phyloP scores from a whole-genome alignment of 257 asterid genomes.

The Solanum etuberosum region DNA sequence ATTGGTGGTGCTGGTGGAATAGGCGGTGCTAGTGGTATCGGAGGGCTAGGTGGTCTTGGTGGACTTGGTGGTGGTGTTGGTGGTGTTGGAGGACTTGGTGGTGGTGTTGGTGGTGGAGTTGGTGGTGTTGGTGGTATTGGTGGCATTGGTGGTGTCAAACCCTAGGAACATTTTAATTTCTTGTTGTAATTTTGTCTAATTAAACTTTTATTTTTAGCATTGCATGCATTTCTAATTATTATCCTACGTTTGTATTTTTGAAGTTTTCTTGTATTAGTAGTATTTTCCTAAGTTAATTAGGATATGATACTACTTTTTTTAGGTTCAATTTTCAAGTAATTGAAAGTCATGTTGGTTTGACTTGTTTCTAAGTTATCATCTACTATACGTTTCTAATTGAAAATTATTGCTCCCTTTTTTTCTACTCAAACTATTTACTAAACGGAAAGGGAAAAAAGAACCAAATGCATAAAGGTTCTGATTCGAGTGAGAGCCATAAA shows the following conservation, averaged over 20 bases:
- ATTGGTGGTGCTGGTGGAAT: constrained; percentile 22
- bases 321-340: not conserved
- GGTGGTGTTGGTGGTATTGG: constrained; percentile 24
- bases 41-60: constrained; percentile 25
- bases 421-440: not conserved
- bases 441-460: not conserved
- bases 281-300: not conserved
- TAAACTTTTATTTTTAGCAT: not conserved
- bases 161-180: not conserved
- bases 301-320: not conserved
- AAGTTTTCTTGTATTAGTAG: not conserved
- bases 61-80: constrained; percentile 26
- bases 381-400: not conserved
- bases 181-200: not conserved
- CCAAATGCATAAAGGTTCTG: not conserved
- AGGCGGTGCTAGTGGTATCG: constrained; percentile 32
- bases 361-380: not conserved
- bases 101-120: constrained; percentile 31
- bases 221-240: not conserved
- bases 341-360: not conserved
- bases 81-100: constrained; percentile 7
- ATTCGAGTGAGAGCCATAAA: not conserved
- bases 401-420: not conserved
- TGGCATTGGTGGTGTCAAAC: constrained; percentile 9
- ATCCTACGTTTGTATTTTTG: not conserved